phyloP scores from a whole-genome alignment of 129 eudicot genomes.

The Helianthus annuus region DNA sequence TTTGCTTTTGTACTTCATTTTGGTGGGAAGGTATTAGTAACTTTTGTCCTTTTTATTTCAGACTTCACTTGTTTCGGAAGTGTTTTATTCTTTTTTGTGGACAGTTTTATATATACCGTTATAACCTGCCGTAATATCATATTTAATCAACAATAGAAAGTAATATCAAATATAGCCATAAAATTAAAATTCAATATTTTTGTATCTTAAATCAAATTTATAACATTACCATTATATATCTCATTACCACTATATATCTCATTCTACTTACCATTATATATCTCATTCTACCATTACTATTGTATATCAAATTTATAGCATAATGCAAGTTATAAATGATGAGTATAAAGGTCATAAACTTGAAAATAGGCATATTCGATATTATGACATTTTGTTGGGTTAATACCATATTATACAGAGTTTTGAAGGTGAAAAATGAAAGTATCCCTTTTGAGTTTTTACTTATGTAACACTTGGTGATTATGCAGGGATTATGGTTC shows the following conservation, averaged over 20 bases:
- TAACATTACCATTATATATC: not conserved
- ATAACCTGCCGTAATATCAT: not conserved
- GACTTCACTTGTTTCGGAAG: not conserved
- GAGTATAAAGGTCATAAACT: too few relatives aligned
- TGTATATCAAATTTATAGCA: too few relatives aligned
- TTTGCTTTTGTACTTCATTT: slow-evolving; percentile 60
- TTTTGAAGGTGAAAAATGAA: not conserved
- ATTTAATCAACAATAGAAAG: not conserved
- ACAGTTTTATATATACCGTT: too few relatives aligned
- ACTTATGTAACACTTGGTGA: not conserved
- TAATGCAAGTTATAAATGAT: not conserved
- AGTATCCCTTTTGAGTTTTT: too few relatives aligned
- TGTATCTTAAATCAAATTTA: not conserved
- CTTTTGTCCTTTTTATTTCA: not conserved
- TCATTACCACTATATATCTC: not conserved
- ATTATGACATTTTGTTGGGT: not conserved
- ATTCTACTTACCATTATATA: not conserved
- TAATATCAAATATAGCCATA: not conserved
- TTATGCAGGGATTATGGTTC: slow-evolving; percentile 68
- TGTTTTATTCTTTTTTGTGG: not conserved
- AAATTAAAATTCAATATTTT: too few relatives aligned
- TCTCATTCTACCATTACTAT: not conserved
- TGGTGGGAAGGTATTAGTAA: slow-evolving; percentile 67
- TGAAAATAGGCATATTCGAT: too few relatives aligned
- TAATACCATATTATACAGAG: not conserved